phyloP scores from a whole-genome alignment of 176 grass and related monocot species.

The Eleusine indica region DNA sequence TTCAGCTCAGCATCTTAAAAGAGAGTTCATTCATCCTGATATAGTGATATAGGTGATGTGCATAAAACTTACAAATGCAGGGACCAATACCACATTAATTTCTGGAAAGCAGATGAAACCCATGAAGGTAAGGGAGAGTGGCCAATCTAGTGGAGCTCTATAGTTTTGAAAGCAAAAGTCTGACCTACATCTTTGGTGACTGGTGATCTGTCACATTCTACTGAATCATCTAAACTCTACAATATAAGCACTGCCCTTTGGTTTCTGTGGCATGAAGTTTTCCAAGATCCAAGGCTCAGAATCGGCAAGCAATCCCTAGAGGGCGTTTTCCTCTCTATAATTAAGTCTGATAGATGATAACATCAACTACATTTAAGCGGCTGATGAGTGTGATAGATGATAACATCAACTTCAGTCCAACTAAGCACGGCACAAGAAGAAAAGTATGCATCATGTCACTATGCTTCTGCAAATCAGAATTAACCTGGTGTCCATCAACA shows the following conservation, averaged over 20 bases:
- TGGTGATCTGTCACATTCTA: conserved; percentile 48
- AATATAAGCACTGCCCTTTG: conserved; percentile 22
- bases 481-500: conserved; percentile 22
- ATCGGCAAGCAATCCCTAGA: conserved; percentile 29
- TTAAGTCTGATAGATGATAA: conserved; percentile 14
- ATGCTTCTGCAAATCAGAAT: conserved; percentile 12
- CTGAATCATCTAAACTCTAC: neutral
- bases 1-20: neutral
- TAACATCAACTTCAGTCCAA: conserved; percentile 35
- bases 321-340: conserved; percentile 24
- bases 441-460: neutral
- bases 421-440: conserved; percentile 3
- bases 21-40: neutral
- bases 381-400: neutral
- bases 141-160: neutral
- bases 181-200: conserved; percentile 30
- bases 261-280: conserved; percentile 16
- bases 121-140: neutral
- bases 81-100: neutral
- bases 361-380: conserved; percentile 26
- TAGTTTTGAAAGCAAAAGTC: conserved; percentile 12
- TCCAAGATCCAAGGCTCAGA: conserved; percentile 5
- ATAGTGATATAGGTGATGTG: neutral
- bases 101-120: conserved; percentile 24
- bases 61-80: conserved; percentile 8